These are phyloP conservation scores for Scedosporium dehoogii DNA, from an alignment of 2,329 filamentous ascomycete species.

Conservation along the genomic window DNA sequence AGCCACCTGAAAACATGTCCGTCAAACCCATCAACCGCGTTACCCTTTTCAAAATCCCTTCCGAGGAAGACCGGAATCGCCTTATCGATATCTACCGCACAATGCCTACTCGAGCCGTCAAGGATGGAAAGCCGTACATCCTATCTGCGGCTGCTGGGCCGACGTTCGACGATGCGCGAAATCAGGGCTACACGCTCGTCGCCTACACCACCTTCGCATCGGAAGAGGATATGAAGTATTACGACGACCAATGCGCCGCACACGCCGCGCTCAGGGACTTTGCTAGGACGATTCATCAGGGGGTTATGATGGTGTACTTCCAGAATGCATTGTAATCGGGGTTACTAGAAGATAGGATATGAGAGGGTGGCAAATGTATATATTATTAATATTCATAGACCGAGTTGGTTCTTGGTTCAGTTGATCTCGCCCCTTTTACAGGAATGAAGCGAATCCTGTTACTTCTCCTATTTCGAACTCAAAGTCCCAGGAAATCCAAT, in stretches of 20 bases:
- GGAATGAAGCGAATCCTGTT: too few species aligned
- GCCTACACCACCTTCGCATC: slow-evolving; percentile 46
- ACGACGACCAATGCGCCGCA: slow-evolving; percentile 36
- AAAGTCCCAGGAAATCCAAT: too few species aligned
- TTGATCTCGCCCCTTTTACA: neutral
- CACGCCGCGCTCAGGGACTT: slow-evolving; percentile 21
- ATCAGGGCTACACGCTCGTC: slow-evolving; percentile 47
- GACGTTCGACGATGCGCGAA: slow-evolving; percentile 41
- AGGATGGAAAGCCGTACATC: slow-evolving; percentile 54
- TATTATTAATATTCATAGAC: too few species aligned
- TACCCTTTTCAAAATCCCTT: slow-evolving; percentile 28
- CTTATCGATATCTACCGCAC: slow-evolving; percentile 21
- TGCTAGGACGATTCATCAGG: slow-evolving; percentile 21
- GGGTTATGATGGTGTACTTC: slow-evolving; percentile 44
- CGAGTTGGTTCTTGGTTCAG: too few species aligned
- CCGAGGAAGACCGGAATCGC: slow-evolving; percentile 19
- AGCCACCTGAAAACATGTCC: neutral
- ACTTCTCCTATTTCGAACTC: too few species aligned
- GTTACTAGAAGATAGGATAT: too few species aligned
- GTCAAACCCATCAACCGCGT: slow-evolving; percentile 13
- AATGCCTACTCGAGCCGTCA: slow-evolving; percentile 20
- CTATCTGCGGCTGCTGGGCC: slow-evolving; percentile 35
- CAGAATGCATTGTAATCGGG: slow-evolving; percentile 12
- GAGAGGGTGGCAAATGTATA: too few species aligned
- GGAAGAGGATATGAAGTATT: slow-evolving; percentile 50